phyloP scores from a whole-genome alignment of 495 filamentous ascomycete species.

The Talaromyces proteolyticus region DNA sequence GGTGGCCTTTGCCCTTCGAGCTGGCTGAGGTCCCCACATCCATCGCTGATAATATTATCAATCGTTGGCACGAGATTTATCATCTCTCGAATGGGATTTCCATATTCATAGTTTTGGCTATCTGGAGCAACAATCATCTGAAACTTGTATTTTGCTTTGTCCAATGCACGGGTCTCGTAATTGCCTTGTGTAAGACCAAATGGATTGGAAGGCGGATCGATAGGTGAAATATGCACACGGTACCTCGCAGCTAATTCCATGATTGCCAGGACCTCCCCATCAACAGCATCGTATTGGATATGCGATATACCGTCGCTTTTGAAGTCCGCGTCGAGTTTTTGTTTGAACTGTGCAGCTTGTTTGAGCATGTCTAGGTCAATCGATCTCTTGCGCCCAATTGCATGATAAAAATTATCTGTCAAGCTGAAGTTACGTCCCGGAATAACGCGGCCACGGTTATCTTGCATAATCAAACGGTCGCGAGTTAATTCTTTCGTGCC shows the following conservation, averaged over 20 bases:
- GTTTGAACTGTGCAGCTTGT: slow-evolving; percentile 54
- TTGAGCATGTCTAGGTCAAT: slow-evolving; percentile 41
- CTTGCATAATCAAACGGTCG: slow-evolving; percentile 53
- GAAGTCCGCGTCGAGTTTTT: slow-evolving; percentile 49
- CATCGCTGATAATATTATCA: background rate
- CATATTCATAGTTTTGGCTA: slow-evolving; percentile 53
- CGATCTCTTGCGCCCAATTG: slow-evolving; percentile 37
- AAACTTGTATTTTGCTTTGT: slow-evolving; percentile 59
- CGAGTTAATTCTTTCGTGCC: slow-evolving; percentile 52
- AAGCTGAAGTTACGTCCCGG: slow-evolving; percentile 52
- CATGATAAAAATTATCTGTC: slow-evolving; percentile 47
- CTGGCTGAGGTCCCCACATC: background rate
- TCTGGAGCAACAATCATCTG: slow-evolving; percentile 50
- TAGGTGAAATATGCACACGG: slow-evolving; percentile 47
- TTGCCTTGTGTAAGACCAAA: slow-evolving; percentile 67
- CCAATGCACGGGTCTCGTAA: slow-evolving; percentile 67
- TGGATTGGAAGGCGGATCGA: slow-evolving; percentile 56
- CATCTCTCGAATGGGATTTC: slow-evolving; percentile 43
- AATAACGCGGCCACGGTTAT: slow-evolving; percentile 44
- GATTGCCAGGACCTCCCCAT: slow-evolving; percentile 65
- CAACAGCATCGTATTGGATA: slow-evolving; percentile 32
- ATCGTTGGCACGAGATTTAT: background rate
- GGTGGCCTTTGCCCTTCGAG: slow-evolving; percentile 45
- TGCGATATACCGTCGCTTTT: slow-evolving; percentile 20
- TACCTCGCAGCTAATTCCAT: slow-evolving; percentile 61